phyloP scores from a whole-genome alignment of 192 early-diverging fungal genomes.

The Backusella sp. region DNA sequence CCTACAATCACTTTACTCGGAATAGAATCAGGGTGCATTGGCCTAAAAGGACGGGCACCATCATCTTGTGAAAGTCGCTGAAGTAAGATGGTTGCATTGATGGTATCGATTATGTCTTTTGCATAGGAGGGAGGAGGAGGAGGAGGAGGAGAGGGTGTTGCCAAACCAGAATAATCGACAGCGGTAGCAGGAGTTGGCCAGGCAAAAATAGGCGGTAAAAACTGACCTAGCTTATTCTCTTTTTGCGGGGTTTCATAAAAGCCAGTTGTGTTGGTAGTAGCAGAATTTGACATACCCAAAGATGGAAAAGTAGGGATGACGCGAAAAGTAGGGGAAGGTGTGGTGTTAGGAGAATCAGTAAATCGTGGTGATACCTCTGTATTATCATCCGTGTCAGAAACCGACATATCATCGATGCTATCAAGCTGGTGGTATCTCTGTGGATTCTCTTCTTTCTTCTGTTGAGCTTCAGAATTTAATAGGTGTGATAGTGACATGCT shows the following conservation, averaged over 20 bases:
- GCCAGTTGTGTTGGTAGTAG: background rate
- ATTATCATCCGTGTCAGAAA: constrained; percentile 5
- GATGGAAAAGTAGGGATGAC: constrained; percentile 11
- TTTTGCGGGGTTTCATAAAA: background rate
- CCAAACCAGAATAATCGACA: background rate
- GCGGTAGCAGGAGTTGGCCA: background rate
- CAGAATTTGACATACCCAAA: constrained; percentile 1
- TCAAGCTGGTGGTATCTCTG: background rate
- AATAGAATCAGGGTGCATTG: constrained; percentile 14
- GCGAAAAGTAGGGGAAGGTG: constrained; percentile 23
- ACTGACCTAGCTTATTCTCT: background rate
- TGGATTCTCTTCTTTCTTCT: background rate
- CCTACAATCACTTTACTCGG: constrained; percentile 26
- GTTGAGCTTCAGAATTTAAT: constrained; percentile 4
- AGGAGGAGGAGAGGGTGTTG: background rate
- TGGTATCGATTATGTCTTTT: constrained; percentile 30
- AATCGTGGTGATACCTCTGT: background rate
- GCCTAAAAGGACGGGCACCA: constrained; percentile 38
- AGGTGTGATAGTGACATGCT: constrained; percentile 27
- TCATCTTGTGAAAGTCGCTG: constrained; percentile 51
- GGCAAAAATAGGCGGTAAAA: constrained; percentile 4
- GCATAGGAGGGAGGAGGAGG: background rate
- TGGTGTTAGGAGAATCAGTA: constrained; percentile 8
- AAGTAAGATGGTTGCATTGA: constrained; percentile 36
- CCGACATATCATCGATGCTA: background rate